These are phyloP conservation scores for Ricinus communis DNA, from an alignment of 345 rosid species.

Conservation along the genomic window DNA sequence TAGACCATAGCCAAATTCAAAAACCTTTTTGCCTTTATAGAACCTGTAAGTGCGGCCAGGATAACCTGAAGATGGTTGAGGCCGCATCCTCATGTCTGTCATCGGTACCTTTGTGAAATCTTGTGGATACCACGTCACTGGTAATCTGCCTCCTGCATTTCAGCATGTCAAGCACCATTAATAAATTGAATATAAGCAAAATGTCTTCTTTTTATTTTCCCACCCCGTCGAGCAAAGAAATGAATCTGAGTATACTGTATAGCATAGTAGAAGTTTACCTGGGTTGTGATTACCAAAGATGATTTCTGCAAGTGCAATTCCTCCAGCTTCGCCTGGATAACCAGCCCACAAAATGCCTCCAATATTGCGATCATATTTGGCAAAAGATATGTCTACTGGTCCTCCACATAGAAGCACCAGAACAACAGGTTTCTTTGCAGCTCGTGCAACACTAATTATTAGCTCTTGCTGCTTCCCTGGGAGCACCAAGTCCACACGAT, in stretches of 20 bases:
- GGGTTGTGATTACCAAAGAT: slow-evolving; percentile 87
- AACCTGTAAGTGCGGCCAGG: slow-evolving; percentile 92
- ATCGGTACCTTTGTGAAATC: slow-evolving; percentile 61
- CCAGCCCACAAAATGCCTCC: slow-evolving; percentile 93
- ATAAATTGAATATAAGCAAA: background rate
- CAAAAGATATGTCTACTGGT: slow-evolving; percentile 73
- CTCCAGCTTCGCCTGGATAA: slow-evolving; percentile 92
- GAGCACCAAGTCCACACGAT: slow-evolving; percentile 62
- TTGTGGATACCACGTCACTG: slow-evolving; percentile 85
- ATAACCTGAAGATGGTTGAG: slow-evolving; percentile 54
- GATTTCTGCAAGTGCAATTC: slow-evolving; percentile 70
- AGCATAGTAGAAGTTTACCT: slow-evolving; percentile 36
- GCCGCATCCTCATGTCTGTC: slow-evolving; percentile 91
- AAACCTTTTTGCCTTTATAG: slow-evolving; percentile 63
- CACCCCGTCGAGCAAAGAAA: background rate
- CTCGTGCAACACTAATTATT: slow-evolving; percentile 51
- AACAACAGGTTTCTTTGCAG: slow-evolving; percentile 64
- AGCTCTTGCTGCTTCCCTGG: slow-evolving; percentile 73
- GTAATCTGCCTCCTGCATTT: slow-evolving; percentile 77
- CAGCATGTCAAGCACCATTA: background rate
- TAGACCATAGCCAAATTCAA: slow-evolving; percentile 70
- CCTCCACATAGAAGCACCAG: slow-evolving; percentile 80
- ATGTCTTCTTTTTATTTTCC: too few relatives aligned
- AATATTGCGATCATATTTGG: slow-evolving; percentile 46
- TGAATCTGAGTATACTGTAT: background rate